These are phyloP conservation scores for Cercospora beticola DNA, from an alignment of 2,329 filamentous ascomycete genomes.

Conservation along the genomic window DNA sequence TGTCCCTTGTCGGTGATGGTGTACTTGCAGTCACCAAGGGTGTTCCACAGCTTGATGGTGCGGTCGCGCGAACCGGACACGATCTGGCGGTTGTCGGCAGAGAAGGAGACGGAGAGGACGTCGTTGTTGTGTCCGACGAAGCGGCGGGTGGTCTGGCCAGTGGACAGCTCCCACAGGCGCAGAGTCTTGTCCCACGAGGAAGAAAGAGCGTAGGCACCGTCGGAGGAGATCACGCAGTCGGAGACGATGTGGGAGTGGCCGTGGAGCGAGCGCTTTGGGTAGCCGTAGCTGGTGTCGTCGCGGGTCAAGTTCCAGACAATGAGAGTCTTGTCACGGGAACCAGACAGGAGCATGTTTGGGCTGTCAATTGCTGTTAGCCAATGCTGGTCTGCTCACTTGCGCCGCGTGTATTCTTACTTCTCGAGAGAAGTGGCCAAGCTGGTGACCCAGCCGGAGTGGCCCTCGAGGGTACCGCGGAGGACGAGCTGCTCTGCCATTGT, in stretches of 20 bases:
- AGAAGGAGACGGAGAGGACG: conserved; percentile 99
- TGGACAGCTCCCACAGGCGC: conserved; percentile 97
- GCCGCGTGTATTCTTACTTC: conserved; percentile 60
- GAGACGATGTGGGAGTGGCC: conserved; percentile 99
- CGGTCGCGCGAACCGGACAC: conserved; percentile 97
- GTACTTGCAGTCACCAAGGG: conserved; percentile 99
- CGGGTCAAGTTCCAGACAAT: conserved; percentile 99
- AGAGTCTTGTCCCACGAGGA: conserved; percentile 99
- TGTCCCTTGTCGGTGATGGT: conserved; percentile 99
- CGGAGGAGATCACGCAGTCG: conserved; percentile 99
- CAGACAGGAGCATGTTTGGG: conserved; percentile 99
- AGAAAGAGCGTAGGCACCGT: conserved; percentile 98
- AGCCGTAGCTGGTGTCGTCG: conserved; percentile 96
- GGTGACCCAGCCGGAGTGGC: conserved; percentile 99
- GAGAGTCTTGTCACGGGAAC: conserved; percentile 94
- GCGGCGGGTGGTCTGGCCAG: conserved; percentile 92
- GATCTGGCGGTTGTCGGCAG: conserved; percentile 99
- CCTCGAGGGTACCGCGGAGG: conserved; percentile 54
- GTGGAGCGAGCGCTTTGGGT: conserved; percentile 98
- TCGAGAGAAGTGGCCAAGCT: conserved; percentile 97
- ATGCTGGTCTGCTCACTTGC: conserved; percentile 38
- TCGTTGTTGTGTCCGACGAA: conserved; percentile 99
- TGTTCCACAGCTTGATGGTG: conserved; percentile 99
- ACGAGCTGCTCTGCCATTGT: conserved; percentile 45
- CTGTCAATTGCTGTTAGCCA: conserved; percentile 44